These are phyloP conservation scores for Phanerochaete sordida DNA, from an alignment of 768 basidiomycete genomes.

Conservation along the genomic window DNA sequence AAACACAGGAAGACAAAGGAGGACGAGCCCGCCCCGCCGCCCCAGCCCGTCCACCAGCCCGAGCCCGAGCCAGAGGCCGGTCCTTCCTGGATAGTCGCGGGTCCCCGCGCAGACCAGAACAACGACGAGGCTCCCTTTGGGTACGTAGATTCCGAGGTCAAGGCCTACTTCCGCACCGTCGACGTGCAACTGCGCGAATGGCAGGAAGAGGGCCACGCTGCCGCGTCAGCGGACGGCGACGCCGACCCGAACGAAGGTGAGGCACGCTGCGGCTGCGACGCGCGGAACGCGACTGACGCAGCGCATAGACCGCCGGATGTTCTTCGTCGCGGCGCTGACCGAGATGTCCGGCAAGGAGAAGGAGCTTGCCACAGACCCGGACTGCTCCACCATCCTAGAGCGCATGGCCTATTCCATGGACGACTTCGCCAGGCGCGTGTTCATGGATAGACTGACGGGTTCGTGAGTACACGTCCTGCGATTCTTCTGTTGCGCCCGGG, in stretches of 20 bases:
- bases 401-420: conserved; percentile 92
- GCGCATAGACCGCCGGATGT: conserved; percentile 16
- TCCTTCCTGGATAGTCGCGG: conserved; percentile 71
- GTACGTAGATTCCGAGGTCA: conserved; percentile 83
- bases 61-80: conserved; percentile 28
- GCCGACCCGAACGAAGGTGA: conserved; percentile 70
- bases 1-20: conserved; percentile 56
- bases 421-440: conserved; percentile 90
- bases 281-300: not conserved
- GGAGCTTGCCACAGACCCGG: conserved; percentile 88
- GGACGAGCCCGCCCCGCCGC: conserved; percentile 18
- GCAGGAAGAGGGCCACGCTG: conserved; percentile 56
- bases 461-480: conserved; percentile 56
- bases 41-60: not conserved
- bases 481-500: not conserved
- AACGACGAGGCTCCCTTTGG: conserved; percentile 83
- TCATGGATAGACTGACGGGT: conserved; percentile 82
- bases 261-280: conserved; percentile 12
- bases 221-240: conserved; percentile 39
- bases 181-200: conserved; percentile 86
- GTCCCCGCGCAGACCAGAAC: conserved; percentile 32
- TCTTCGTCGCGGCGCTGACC: conserved; percentile 54
- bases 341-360: conserved; percentile 90
- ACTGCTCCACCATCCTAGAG: conserved; percentile 88
- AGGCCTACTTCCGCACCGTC: conserved; percentile 89